Percentiles rank a stretch among this genome's conserved stretches.
Evolutionary conservation across 345 rosid genomes (phyloP).

Genomic region (Salix brachista): DNA sequence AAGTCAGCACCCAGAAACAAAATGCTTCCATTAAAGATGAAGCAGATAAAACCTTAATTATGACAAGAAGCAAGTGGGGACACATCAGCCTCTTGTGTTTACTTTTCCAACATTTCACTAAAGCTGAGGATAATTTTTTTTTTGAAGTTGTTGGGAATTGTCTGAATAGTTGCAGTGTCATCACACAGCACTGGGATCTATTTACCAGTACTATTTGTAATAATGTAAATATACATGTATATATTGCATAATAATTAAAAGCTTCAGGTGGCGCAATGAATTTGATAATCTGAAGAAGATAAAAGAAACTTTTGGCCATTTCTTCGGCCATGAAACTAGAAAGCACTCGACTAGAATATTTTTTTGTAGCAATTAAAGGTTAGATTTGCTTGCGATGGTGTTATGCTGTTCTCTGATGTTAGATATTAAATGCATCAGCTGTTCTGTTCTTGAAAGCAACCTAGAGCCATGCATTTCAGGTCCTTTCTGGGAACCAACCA

Average conservation of each 20-base stretch:
- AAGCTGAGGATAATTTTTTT: background rate
- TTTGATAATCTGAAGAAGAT: too few species aligned
- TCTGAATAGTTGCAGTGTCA: background rate
- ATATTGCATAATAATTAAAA: too few species aligned
- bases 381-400: background rate
- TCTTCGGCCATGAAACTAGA: background rate
- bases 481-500: background rate
- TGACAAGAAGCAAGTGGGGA: background rate
- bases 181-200: background rate
- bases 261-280: too few species aligned
- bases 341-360: background rate
- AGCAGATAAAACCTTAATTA: background rate
- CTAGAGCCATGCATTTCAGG: background rate
- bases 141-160: background rate
- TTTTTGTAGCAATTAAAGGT: background rate
- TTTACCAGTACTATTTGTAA: too few species aligned
- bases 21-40: too few species aligned
- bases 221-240: too few species aligned
- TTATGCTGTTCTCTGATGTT: background rate
- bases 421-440: background rate
- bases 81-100: background rate
- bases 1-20: too few species aligned
- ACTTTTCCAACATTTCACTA: background rate
- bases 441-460: background rate
- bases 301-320: background rate